phyloP scores from a whole-genome alignment of 2,329 filamentous ascomycete species.

The Diaporthe ampelina region DNA sequence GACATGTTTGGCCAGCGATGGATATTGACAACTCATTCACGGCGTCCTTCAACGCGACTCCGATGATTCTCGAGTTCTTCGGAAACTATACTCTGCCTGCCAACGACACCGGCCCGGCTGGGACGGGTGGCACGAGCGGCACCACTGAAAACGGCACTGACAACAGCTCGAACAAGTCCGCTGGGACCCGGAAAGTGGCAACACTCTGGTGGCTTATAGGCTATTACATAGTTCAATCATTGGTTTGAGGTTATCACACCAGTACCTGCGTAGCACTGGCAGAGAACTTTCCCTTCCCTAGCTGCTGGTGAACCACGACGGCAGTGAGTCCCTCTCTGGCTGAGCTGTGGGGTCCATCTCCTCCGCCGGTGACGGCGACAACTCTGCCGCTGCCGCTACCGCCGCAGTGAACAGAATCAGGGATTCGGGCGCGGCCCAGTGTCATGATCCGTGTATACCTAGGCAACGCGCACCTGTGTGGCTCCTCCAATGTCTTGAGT shows the following conservation, averaged over 20 bases:
- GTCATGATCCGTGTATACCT: too few relatives aligned
- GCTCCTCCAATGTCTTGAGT: too few relatives aligned
- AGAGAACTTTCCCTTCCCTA: too few relatives aligned
- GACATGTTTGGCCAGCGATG: conserved; percentile 1
- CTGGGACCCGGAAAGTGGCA: not conserved
- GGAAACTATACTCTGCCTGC: not conserved
- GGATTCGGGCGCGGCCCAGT: too few relatives aligned
- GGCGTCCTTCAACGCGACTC: not conserved
- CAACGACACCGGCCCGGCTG: not conserved
- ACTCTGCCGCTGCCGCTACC: too few relatives aligned
- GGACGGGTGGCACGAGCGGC: not conserved
- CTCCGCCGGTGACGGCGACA: too few relatives aligned
- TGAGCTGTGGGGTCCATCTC: too few relatives aligned
- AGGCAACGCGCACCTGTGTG: too few relatives aligned
- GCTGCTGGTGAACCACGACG: too few relatives aligned
- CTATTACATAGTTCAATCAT: not conserved
- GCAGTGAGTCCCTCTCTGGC: too few relatives aligned
- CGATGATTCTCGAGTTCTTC: conserved; percentile 9
- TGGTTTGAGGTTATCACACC: not conserved
- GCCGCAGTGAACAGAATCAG: too few relatives aligned
- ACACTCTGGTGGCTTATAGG: not conserved
- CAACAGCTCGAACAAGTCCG: not conserved
- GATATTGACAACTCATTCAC: not conserved
- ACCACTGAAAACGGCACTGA: not conserved
- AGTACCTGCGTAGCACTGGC: too few relatives aligned